Percentiles rank a stretch among this genome's conserved stretches.
Conservation (phyloP, 345 rosid species). For the Euclidium syriacum region DNA sequence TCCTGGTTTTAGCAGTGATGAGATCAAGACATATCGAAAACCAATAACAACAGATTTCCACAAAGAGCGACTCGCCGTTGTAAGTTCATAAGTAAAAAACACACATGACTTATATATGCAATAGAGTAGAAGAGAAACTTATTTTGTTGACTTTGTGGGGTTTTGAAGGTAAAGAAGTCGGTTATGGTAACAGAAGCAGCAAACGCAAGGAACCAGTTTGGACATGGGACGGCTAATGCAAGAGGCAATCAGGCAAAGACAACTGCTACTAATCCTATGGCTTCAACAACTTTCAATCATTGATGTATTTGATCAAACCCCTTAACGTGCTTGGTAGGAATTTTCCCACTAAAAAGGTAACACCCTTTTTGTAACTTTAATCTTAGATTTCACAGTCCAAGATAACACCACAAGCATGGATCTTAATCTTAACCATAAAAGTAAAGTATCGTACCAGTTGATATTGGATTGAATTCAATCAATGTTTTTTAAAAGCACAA, state of each 20-base stretch:
- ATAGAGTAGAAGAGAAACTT: not conserved
- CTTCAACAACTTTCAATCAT: constrained; percentile 49
- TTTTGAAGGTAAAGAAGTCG: constrained; percentile 73
- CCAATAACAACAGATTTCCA: constrained; percentile 81
- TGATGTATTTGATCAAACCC: constrained; percentile 17
- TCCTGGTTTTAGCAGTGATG: constrained; percentile 89
- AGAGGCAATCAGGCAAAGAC: constrained; percentile 61
- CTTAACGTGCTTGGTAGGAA: constrained; percentile 3
- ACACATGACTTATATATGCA: not conserved
- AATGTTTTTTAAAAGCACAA: constrained; percentile 6
- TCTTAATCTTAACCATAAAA: constrained; percentile 8
- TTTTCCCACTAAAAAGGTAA: not conserved
- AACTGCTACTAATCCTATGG: constrained; percentile 49
- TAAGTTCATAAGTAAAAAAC: constrained; percentile 36
- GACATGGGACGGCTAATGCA: constrained; percentile 49
- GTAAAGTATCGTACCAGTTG: constrained; percentile 5
- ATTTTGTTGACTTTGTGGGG: not conserved
- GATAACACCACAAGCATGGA: constrained; percentile 8
- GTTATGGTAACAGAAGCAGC: constrained; percentile 45
- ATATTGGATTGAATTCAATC: not conserved
- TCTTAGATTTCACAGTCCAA: constrained; percentile 1
- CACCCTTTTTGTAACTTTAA: constrained; percentile 11
- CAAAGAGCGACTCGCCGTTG: constrained; percentile 82
- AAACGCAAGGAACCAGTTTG: constrained; percentile 40
- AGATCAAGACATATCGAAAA: constrained; percentile 76